Evolutionary conservation across 257 asterid species (phyloP).

Genomic region (Cinchona pubescens): DNA sequence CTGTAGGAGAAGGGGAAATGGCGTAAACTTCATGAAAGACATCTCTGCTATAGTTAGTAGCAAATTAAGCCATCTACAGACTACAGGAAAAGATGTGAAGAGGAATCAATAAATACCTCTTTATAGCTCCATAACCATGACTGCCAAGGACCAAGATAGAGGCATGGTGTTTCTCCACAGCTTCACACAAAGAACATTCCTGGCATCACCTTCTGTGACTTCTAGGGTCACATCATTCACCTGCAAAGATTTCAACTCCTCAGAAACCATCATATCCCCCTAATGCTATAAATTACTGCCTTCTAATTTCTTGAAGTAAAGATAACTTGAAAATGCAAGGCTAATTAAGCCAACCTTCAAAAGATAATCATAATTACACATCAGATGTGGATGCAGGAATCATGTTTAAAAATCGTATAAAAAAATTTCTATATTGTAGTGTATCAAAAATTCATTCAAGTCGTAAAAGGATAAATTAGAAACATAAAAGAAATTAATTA

Average conservation of each 20-base stretch:
- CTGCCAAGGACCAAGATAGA: constrained; percentile 75
- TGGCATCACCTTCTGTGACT: constrained; percentile 73
- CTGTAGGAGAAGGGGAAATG: constrained; percentile 17
- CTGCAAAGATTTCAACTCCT: constrained; percentile 34
- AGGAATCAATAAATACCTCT: constrained; percentile 51
- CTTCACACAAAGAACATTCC: constrained; percentile 82
- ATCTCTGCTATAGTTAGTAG: neutral
- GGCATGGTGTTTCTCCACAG: constrained; percentile 80
- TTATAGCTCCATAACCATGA: constrained; percentile 95
- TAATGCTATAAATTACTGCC: too few species aligned
- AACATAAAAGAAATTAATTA: neutral
- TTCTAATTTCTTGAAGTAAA: too few species aligned
- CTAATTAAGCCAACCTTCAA: too few species aligned
- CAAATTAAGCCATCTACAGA: neutral
- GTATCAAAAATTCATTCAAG: too few species aligned
- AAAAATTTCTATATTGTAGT: too few species aligned
- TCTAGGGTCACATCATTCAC: constrained; percentile 46
- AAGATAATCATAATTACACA: too few species aligned
- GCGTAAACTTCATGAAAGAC: neutral
- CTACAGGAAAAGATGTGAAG: too few species aligned
- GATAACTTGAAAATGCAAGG: too few species aligned
- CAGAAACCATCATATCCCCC: neutral
- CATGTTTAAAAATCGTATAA: too few species aligned
- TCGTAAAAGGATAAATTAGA: neutral
- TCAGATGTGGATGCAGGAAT: too few species aligned